Evolutionary conservation across 345 rosid genomes (phyloP).

Genomic region (Hibiscus tridactylites): DNA sequence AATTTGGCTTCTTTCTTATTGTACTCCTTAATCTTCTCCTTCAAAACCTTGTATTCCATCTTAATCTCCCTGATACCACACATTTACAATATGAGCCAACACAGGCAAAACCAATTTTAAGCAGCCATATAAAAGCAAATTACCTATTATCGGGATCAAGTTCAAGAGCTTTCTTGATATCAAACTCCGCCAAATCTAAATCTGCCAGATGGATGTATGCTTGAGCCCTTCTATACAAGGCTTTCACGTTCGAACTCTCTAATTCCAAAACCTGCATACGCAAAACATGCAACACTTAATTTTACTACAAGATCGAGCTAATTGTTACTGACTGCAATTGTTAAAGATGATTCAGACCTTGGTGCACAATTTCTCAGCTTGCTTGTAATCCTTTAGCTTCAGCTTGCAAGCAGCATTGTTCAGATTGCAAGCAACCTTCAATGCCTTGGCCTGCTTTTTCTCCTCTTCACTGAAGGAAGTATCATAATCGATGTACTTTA

Average conservation of each 20-base stretch:
- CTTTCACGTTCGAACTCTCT: slow-evolving; percentile 67
- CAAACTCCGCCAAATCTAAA: slow-evolving; percentile 75
- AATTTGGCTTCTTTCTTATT: slow-evolving; percentile 84
- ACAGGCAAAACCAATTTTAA: no score
- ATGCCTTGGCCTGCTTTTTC: slow-evolving; percentile 65
- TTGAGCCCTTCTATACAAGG: slow-evolving; percentile 70
- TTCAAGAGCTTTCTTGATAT: slow-evolving; percentile 81
- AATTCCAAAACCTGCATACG: slow-evolving; percentile 50
- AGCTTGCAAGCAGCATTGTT: slow-evolving; percentile 91
- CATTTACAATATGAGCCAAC: no score
- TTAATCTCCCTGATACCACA: slow-evolving; percentile 63
- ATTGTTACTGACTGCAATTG: neutral
- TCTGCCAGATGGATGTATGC: slow-evolving; percentile 61
- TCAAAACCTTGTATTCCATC: slow-evolving; percentile 61
- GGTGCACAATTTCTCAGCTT: slow-evolving; percentile 70
- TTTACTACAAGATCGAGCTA: neutral
- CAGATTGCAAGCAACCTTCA: slow-evolving; percentile 79
- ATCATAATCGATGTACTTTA: slow-evolving; percentile 69
- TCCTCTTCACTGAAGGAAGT: slow-evolving; percentile 76
- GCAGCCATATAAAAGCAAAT: neutral
- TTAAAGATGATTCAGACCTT: slow-evolving; percentile 32
- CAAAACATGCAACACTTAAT: neutral
- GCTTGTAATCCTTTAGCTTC: slow-evolving; percentile 68
- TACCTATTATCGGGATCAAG: slow-evolving; percentile 75
- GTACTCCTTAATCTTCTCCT: slow-evolving; percentile 73